A percentile compares a stretch with the other conserved stretches of the same genome.
These are phyloP conservation scores for Boletus rubroflammeus DNA, from an alignment of 768 basidiomycete species.

Conservation along the genomic window DNA sequence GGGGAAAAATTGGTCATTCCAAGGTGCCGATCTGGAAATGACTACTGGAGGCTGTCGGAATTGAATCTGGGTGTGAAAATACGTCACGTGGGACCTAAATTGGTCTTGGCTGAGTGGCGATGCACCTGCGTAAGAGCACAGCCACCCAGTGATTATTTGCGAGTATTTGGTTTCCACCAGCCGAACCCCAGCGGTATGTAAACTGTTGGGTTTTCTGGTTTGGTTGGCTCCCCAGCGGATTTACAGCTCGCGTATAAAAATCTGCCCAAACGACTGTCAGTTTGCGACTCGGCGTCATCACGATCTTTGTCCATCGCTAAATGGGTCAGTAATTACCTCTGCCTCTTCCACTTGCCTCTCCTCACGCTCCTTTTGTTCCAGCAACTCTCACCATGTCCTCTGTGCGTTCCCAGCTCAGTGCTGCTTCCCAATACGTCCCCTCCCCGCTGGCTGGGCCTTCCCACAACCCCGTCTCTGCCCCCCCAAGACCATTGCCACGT, in stretches of 20 bases:
- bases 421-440: slow-evolving; percentile 44
- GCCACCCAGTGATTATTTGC: slow-evolving; percentile 12
- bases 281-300: slow-evolving; percentile 30
- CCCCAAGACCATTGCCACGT: slow-evolving; percentile 34
- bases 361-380: slow-evolving; percentile 11
- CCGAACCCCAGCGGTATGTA: slow-evolving; percentile 33
- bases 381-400: slow-evolving; percentile 45
- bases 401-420: slow-evolving; percentile 23
- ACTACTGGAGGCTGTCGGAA: no score
- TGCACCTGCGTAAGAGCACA: neutral
- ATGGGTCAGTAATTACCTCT: slow-evolving; percentile 39
- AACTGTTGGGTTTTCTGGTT: neutral
- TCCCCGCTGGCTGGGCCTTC: slow-evolving; percentile 58
- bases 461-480: slow-evolving; percentile 31
- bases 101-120: no score
- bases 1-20: no score
- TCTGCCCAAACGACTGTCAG: slow-evolving; percentile 25
- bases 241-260: slow-evolving; percentile 25
- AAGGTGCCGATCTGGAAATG: no score
- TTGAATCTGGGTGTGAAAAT: no score
- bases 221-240: slow-evolving; percentile 26
- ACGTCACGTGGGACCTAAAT: no score
- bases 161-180: slow-evolving; percentile 17
- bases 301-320: slow-evolving; percentile 21
- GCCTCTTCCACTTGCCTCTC: neutral